phyloP scores from a whole-genome alignment of 2,329 filamentous ascomycete genomes.

The Bipolaris oryzae region DNA sequence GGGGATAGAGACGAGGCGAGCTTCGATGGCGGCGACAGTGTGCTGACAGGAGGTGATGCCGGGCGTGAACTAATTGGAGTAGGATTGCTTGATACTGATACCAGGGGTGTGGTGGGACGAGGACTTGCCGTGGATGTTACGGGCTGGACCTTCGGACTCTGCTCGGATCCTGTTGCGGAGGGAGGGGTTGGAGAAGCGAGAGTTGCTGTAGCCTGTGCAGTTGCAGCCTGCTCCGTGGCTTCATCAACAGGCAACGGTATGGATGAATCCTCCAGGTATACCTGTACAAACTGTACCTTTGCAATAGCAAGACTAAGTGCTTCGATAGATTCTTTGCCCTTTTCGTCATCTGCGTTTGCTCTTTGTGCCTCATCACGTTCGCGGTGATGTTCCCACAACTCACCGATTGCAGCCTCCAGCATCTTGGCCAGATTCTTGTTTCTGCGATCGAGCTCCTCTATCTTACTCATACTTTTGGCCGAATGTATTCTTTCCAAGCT shows the following conservation, averaged over 20 bases:
- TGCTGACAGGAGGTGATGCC: conserved; percentile 22
- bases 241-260: conserved; percentile 53
- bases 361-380: conserved; percentile 53
- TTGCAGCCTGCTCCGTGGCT: conserved; percentile 32
- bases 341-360: conserved; percentile 32
- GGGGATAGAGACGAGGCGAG: conserved; percentile 36
- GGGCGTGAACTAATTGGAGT: conserved; percentile 18
- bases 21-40: conserved; percentile 18
- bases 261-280: conserved; percentile 55
- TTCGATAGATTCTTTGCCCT: conserved; percentile 46
- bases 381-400: conserved; percentile 66
- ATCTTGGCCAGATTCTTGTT: conserved; percentile 71
- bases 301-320: conserved; percentile 56
- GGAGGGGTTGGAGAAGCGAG: conserved; percentile 26
- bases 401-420: conserved; percentile 69
- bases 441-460: conserved; percentile 63
- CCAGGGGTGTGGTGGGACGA: conserved; percentile 8
- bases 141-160: conserved; percentile 31
- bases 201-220: conserved; percentile 27
- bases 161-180: conserved; percentile 25
- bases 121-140: conserved; percentile 16
- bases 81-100: conserved; percentile 8
- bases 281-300: conserved; percentile 58
- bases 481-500: conserved; percentile 30
- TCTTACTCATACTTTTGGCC: conserved; percentile 33